A percentile compares a stretch with the other conserved stretches of the same genome.
Conservation (phyloP, 2,329 filamentous ascomycete species). For the Diaporthe vaccinii region DNA sequence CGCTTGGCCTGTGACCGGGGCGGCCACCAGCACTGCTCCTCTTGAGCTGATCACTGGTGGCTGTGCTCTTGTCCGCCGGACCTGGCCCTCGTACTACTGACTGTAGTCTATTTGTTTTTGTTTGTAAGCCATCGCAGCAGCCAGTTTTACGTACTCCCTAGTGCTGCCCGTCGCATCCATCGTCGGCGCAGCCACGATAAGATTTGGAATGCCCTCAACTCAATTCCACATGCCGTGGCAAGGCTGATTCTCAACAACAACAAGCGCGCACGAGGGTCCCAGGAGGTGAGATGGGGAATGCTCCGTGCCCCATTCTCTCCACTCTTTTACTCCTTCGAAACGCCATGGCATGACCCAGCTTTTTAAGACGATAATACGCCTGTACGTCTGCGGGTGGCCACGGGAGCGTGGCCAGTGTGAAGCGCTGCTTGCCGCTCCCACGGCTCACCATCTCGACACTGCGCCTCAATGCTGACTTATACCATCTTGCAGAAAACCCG, state of each 20-base stretch:
- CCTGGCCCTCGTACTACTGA: conserved; percentile 26
- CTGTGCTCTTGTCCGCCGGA: conserved; percentile 12
- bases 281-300: not conserved
- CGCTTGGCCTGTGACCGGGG: conserved; percentile 5
- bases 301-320: not conserved
- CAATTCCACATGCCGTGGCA: not conserved
- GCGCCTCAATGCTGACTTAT: conserved; percentile 19
- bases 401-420: not conserved
- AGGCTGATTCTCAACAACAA: conserved; percentile 2
- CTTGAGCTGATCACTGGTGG: conserved; percentile 26
- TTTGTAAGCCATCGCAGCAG: conserved; percentile 1
- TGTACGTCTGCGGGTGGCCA: not conserved
- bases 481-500: not conserved
- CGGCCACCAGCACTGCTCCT: not conserved
- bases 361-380: conserved; percentile 14
- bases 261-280: not conserved
- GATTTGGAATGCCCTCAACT: conserved; percentile 28
- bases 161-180: not conserved
- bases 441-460: not conserved
- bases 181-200: not conserved
- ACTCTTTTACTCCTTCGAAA: conserved; percentile 14
- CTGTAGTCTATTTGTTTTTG: not conserved
- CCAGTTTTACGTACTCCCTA: not conserved
- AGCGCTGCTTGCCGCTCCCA: not conserved
- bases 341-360: conserved; percentile 13